A percentile compares a stretch with the other conserved stretches of the same genome.
phyloP scores from a whole-genome alignment of 23 red algal species.

The Gracilariopsis chorda region DNA sequence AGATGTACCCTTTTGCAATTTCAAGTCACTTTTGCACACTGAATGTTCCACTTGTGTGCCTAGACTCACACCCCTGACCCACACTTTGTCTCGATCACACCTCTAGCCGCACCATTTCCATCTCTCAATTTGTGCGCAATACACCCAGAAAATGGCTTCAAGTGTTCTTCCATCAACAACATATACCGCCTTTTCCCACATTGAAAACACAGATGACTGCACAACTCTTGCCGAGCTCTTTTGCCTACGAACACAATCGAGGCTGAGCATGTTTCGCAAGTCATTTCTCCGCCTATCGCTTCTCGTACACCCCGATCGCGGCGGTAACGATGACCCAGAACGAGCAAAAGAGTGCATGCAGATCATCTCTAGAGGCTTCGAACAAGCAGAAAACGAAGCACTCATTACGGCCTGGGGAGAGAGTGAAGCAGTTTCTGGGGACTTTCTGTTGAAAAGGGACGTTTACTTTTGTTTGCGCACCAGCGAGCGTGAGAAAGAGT shows the following conservation, averaged over 20 bases:
- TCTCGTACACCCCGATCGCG: slow-evolving; percentile 4
- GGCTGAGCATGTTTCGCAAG: not conserved
- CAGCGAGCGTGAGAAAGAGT: slow-evolving; percentile 11
- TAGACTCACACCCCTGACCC: no score
- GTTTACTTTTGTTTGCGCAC: slow-evolving; percentile 42
- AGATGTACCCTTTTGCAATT: no score
- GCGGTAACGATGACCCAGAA: not conserved
- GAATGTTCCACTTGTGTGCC: no score
- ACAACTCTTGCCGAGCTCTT: slow-evolving; percentile 27
- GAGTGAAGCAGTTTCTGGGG: not conserved
- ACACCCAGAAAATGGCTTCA: no score
- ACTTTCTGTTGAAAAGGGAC: not conserved
- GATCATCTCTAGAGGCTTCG: slow-evolving; percentile 13
- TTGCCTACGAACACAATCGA: not conserved
- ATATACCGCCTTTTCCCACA: not conserved
- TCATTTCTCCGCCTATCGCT: slow-evolving; percentile 1
- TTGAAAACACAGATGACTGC: slow-evolving; percentile 8
- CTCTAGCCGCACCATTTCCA: no score
- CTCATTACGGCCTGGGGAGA: slow-evolving; percentile 16
- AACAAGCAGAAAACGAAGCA: slow-evolving; percentile 35
- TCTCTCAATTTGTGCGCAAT: no score
- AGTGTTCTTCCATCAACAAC: not conserved
- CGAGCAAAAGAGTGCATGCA: slow-evolving; percentile 17
- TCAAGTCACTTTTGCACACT: no score
- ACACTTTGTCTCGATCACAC: no score